These are phyloP conservation scores for Noccaea caerulescens DNA, from an alignment of 345 rosid genomes.

Conservation along the genomic window DNA sequence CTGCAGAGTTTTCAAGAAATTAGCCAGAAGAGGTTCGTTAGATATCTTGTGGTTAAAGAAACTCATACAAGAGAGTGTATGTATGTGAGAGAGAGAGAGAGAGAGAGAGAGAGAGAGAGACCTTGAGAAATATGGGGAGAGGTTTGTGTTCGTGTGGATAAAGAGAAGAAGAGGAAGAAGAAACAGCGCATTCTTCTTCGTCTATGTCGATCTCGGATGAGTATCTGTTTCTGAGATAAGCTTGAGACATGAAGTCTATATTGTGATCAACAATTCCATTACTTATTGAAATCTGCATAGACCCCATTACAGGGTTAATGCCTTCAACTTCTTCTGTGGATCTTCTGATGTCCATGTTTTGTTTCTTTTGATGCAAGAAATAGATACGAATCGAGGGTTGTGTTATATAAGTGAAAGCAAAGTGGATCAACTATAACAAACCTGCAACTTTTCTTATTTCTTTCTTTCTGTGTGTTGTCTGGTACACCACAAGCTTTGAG, in stretches of 20 bases:
- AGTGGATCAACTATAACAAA: neutral
- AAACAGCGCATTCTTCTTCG: neutral
- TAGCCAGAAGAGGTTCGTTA: too few relatives aligned
- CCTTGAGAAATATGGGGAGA: conserved; percentile 7
- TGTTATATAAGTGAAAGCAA: neutral
- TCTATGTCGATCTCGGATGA: neutral
- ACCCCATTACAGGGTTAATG: neutral
- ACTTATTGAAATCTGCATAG: neutral
- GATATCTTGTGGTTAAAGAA: neutral
- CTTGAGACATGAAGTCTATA: neutral
- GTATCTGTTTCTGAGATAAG: neutral
- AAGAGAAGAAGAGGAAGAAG: neutral
- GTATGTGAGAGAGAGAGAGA: neutral
- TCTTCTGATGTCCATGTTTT: neutral
- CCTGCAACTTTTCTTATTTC: neutral
- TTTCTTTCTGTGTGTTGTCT: neutral
- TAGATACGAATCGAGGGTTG: neutral
- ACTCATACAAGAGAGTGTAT: neutral
- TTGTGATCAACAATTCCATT: conserved; percentile 4
- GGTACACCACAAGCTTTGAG: neutral
- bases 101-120: neutral
- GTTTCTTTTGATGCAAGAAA: neutral
- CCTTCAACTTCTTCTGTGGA: conserved; percentile 5
- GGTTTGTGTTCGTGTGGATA: neutral
- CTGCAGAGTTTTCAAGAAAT: neutral